Conservation (phyloP, 2,329 filamentous ascomycete genomes). For the Pseudocercospora musae region DNA sequence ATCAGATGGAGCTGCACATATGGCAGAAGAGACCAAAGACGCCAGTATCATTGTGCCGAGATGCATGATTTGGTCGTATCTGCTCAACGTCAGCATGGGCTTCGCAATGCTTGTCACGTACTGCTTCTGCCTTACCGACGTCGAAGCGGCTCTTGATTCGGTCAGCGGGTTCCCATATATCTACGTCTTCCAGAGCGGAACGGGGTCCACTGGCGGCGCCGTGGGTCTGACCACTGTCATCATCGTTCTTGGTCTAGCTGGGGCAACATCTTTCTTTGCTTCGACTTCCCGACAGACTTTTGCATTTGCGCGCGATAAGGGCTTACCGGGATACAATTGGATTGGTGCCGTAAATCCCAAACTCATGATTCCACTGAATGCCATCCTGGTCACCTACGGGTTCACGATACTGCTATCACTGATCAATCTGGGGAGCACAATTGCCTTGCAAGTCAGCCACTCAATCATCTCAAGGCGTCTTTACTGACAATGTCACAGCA, state of each 20-base stretch:
- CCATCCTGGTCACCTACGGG: conserved; percentile 32
- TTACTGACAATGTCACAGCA: conserved; percentile 15
- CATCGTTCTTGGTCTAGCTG: conserved; percentile 24
- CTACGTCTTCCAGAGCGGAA: conserved; percentile 26
- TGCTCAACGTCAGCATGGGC: conserved; percentile 19
- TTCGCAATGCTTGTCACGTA: conserved; percentile 25
- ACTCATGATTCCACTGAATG: conserved; percentile 35
- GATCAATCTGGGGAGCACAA: conserved; percentile 36
- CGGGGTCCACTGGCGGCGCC: conserved; percentile 22
- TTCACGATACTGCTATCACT: conserved; percentile 33
- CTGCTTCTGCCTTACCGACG: conserved; percentile 22
- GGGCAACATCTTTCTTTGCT: conserved; percentile 36
- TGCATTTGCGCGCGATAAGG: conserved; percentile 44
- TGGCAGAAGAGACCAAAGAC: conserved; percentile 32
- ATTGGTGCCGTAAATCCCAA: conserved; percentile 27
- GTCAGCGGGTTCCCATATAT: conserved; percentile 24
- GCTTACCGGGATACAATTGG: conserved; percentile 35
- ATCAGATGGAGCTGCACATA: conserved; percentile 29
- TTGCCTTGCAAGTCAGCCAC: conserved; percentile 27
- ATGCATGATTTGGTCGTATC: conserved; percentile 27
- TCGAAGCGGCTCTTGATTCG: conserved; percentile 18
- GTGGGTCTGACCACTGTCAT: conserved; percentile 23
- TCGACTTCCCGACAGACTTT: conserved; percentile 43
- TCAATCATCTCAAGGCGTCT: not conserved
- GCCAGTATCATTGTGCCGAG: conserved; percentile 28